Base-by-base conservation (phyloP, 139 green algal species). In the Volvox africanus region DNA sequence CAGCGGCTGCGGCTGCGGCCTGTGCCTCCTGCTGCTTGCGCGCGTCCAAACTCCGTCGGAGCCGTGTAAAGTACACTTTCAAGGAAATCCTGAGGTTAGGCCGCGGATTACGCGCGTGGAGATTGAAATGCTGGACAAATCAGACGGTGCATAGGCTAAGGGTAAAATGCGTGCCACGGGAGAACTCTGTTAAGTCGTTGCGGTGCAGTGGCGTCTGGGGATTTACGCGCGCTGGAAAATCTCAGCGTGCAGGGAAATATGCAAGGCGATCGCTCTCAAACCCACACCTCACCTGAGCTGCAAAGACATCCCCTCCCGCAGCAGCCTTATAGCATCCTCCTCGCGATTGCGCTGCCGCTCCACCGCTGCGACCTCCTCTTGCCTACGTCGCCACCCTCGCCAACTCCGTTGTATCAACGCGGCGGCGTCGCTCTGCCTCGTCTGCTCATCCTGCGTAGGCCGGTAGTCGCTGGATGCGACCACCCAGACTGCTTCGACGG, bases 381-480 rank as follows among this genome's bases (percentile, higher is more conserved):
- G 84, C 36, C 24, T 17, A 37, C 26, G 84, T 24, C 84, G 26
- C 36, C 36, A 89, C 36, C 44, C 68, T 3, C 36, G 67, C 84
- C 84, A 89, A 0, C 35, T 22, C 12, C 24, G 36, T 67, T 89
- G 84, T 65, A 89, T 89, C 36, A 32, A 1, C 14, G 37, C 28
- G 9, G 84, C 84, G 14, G 84, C 67, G 36, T 69, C 14, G 84
- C 68, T 44, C 68, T 30, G 36, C 84, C 44, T 68, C 13, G 68
- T 21, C 35, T 30, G 26, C 35, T 69, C 84, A 44, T 89, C 84
- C 22, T n/a, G 30, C 5, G 84, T 89, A 14, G 24, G 24, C 26
- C 68, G 68, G 68, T 81, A 89, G 84, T 89, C 84, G 68, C 68
- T 61, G 19, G 36, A 3, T 11, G 68, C 84, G 26, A 89, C 84